These are phyloP conservation scores for Metarhizium sp. DNA, from an alignment of 2,329 filamentous ascomycete genomes.

Conservation along the genomic window DNA sequence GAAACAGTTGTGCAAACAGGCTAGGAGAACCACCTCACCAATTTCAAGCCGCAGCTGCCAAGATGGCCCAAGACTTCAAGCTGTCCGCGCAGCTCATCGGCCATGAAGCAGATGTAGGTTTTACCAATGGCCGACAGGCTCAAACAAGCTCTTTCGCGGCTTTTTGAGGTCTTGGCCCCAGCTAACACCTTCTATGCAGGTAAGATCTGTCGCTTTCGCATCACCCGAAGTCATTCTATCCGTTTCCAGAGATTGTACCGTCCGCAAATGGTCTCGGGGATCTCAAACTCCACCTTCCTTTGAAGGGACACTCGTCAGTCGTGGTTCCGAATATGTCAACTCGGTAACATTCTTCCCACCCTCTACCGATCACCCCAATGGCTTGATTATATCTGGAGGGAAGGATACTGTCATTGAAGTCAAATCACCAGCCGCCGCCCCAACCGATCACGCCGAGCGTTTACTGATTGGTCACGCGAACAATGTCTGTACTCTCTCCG, in stretches of 20 bases:
- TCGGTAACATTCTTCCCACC: slow-evolving; percentile 68
- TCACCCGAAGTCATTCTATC: slow-evolving; percentile 65
- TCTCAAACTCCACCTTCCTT: slow-evolving; percentile 59
- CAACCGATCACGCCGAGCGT: slow-evolving; percentile 72
- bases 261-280: slow-evolving; percentile 72
- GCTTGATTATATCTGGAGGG: slow-evolving; percentile 78
- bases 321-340: slow-evolving; percentile 83
- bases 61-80: slow-evolving; percentile 78
- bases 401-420: slow-evolving; percentile 92
- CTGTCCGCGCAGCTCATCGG: slow-evolving; percentile 82
- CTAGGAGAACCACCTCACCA: slow-evolving; percentile 6
- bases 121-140: neutral
- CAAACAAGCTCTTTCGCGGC: neutral
- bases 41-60: slow-evolving; percentile 6
- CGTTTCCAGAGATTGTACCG: slow-evolving; percentile 83
- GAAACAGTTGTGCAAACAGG: neutral
- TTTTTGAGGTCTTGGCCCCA: neutral
- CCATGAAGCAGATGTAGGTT: slow-evolving; percentile 84
- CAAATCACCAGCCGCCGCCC: slow-evolving; percentile 56
- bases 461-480: slow-evolving; percentile 77
- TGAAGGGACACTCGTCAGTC: slow-evolving; percentile 67
- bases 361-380: slow-evolving; percentile 59
- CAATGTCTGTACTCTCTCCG: slow-evolving; percentile 83
- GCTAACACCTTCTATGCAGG: slow-evolving; percentile 41
- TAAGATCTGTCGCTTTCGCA: slow-evolving; percentile 77